Evolutionary conservation across 2,329 filamentous ascomycete species (phyloP).

Genomic region (Fusarium duplospermum): DNA sequence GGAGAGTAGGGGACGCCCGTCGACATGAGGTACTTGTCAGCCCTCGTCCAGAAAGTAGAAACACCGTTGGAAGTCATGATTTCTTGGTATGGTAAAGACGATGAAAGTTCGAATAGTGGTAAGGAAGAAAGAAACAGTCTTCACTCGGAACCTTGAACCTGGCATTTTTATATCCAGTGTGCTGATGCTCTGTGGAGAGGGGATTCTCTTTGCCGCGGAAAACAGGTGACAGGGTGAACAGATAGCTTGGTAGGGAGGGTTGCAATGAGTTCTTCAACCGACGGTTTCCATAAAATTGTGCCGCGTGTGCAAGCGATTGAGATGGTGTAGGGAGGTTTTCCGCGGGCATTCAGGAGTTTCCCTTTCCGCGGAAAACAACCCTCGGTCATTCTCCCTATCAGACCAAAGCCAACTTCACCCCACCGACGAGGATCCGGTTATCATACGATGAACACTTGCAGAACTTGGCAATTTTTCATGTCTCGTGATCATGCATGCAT

Average conservation of each 20-base stretch:
- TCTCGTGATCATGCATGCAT: background rate
- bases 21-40: constrained; percentile 55
- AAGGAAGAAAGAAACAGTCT: background rate
- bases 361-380: background rate
- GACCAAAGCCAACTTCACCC: background rate
- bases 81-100: background rate
- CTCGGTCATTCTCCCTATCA: background rate
- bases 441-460: background rate
- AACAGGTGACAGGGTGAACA: background rate
- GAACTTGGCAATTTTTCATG: background rate
- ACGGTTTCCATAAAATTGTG: background rate
- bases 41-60: constrained; percentile 47
- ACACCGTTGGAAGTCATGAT: constrained; percentile 10
- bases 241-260: background rate
- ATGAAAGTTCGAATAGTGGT: background rate
- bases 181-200: background rate
- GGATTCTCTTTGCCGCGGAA: background rate
- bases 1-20: constrained; percentile 55
- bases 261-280: background rate
- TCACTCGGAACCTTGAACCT: background rate
- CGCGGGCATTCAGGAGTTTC: background rate
- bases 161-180: background rate
- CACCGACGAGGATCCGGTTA: background rate
- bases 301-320: no score
- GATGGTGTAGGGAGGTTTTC: background rate